A percentile compares a stretch with the other conserved stretches of the same genome.
Evolutionary conservation across 441 rosid genomes (phyloP).

Genomic region (Populus hybrid): DNA sequence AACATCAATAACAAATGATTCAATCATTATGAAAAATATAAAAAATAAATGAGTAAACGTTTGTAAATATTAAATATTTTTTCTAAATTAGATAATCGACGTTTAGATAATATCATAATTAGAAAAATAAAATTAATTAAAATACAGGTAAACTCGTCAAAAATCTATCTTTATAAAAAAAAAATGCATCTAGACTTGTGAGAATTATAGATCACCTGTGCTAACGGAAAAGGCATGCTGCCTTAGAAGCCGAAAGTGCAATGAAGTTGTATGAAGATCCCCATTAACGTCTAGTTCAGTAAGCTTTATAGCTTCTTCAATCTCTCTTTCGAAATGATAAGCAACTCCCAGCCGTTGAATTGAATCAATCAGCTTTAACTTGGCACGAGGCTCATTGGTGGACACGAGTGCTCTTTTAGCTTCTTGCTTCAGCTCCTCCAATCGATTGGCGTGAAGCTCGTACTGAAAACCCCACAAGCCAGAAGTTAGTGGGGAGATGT

Average conservation of each 20-base stretch:
- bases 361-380: constrained; percentile 24
- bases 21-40: too few species aligned
- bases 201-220: too few species aligned
- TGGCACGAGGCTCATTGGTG: not conserved
- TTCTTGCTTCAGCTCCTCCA: constrained; percentile 24
- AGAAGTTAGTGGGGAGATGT: not conserved
- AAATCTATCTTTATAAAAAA: too few species aligned
- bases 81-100: too few species aligned
- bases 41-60: too few species aligned
- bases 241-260: constrained; percentile 32
- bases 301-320: constrained; percentile 13
- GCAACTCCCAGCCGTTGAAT: constrained; percentile 33
- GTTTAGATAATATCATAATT: too few species aligned
- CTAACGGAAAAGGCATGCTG: constrained; percentile 13
- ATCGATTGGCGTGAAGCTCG: not conserved
- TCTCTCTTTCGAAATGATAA: constrained; percentile 29
- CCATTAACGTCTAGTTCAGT: not conserved
- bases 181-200: too few species aligned
- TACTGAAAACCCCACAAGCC: constrained; percentile 13
- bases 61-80: too few species aligned
- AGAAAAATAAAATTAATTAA: too few species aligned
- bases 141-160: too few species aligned
- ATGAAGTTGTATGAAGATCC: constrained; percentile 18
- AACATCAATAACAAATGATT: too few species aligned
- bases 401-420: constrained; percentile 7